Base-by-base conservation (phyloP, 1,139 yeast genomes). In the Hemisphaericaspora xylanilytica region DNA sequence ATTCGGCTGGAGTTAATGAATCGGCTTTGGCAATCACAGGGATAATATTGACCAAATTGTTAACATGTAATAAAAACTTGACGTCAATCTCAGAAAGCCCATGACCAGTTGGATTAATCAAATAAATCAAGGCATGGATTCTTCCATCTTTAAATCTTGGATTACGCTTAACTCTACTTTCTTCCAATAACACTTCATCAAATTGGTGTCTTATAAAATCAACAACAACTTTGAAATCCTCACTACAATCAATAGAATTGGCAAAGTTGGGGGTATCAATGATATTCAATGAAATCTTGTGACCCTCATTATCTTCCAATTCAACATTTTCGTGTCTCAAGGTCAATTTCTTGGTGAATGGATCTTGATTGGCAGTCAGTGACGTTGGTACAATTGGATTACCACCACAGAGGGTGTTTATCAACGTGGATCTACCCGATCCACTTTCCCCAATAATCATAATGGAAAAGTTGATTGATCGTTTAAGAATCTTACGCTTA, bases 381-480 rank as follows among this genome's bases (percentile, higher is more conserved):
- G 65, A 57, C 5, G 64, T 56, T 16, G 68, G 67, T 1, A 63
- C 87, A 43, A 84, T 75, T 11, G 62, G 53, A 50, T 85, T 81
- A 47, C 92, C 95, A 33, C 95, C 96, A 66, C 97, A 90, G 42
- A 85, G 67, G 10, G 83, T 76, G 55, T 80, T 79, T 45, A 80
- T 70, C 44, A 80, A 76, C 2, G 84, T 78, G 6, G 82, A 71
- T 50, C 84, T 73, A 2, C 87, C 87, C 13, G 72, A 61, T 8
- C 85, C 85, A 45, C 75, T 61, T 52, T 75, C 78, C 16, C 85
- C 86, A 43, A 77, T 74, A 33, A 80, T 66, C 79, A 80, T 75
- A 37, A 78, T 50, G 28, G 79, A 78, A 54, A 79, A 78, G 43
- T 67, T 64, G 48, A 76, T 71, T 21, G 80, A 75, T 44, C 73